Evolutionary conservation across 441 rosid genomes (phyloP).

Genomic region (Corymbia citriodora): DNA sequence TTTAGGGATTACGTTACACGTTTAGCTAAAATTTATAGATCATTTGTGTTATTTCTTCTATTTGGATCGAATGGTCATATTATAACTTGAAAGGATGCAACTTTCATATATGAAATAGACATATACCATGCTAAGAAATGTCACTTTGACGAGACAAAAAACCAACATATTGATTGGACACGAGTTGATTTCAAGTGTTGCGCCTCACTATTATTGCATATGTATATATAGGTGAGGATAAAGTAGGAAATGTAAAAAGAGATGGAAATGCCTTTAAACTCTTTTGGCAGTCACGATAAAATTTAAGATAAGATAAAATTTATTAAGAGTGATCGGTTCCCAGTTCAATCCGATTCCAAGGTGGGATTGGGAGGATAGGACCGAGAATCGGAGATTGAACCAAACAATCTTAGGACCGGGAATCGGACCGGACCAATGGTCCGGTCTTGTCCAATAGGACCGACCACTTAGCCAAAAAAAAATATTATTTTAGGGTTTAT

Average conservation of each 20-base stretch:
- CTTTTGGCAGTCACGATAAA: neutral
- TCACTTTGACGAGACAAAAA: neutral
- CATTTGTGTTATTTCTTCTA: neutral
- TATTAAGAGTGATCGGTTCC: too few relatives aligned
- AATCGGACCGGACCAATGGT: too few relatives aligned
- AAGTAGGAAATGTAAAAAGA: neutral
- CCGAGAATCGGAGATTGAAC: too few relatives aligned
- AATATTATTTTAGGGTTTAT: too few relatives aligned
- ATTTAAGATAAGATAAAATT: too few relatives aligned
- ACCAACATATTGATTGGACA: neutral
- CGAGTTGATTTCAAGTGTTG: rapidly evolving
- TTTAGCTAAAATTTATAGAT: rapidly evolving
- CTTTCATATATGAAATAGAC: neutral
- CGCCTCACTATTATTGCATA: neutral
- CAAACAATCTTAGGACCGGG: too few relatives aligned
- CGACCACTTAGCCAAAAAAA: too few relatives aligned
- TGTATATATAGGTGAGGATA: neutral
- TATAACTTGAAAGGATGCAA: neutral
- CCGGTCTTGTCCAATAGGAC: too few relatives aligned
- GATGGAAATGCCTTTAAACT: neutral
- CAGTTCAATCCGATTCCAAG: too few relatives aligned
- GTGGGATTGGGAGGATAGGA: too few relatives aligned
- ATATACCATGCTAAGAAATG: neutral
- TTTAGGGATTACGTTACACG: rapidly evolving
- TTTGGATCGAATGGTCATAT: neutral